Percentiles rank a stretch among this genome's conserved stretches.
phyloP scores from a whole-genome alignment of 805 yeast species.

The Saturnispora mendoncae region DNA sequence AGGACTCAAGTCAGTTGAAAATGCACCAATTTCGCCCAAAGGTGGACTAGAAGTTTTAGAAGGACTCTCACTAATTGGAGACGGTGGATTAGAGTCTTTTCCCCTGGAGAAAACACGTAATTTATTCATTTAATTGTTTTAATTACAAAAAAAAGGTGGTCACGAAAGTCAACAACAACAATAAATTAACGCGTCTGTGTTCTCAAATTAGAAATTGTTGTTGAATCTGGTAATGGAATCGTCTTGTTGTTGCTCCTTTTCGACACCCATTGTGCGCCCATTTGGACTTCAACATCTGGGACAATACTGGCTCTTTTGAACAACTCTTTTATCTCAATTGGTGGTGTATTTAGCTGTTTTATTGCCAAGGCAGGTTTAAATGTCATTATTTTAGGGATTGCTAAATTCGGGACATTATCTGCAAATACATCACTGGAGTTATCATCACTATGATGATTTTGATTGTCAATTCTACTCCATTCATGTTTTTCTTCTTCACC shows the following conservation, averaged over 20 bases:
- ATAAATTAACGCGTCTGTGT: background rate
- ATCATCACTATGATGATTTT: too few relatives aligned
- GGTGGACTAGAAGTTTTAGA: background rate
- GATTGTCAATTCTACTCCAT: too few relatives aligned
- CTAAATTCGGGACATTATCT: too few relatives aligned
- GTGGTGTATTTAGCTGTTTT: background rate
- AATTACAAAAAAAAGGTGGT: background rate
- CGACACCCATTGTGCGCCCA: background rate
- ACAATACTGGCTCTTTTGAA: background rate
- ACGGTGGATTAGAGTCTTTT: background rate
- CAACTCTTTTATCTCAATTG: background rate
- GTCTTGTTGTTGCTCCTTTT: background rate
- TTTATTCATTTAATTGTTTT: background rate
- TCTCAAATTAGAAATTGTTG: background rate
- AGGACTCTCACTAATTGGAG: background rate
- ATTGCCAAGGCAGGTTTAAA: background rate
- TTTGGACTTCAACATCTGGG: background rate
- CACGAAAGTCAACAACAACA: background rate
- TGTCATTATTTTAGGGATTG: background rate
- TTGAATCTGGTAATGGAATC: background rate
- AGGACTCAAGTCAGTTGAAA: constrained; percentile 20
- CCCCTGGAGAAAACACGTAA: constrained; percentile 4
- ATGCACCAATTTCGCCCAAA: background rate
- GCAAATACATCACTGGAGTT: too few relatives aligned
- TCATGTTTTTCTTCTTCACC: too few relatives aligned